Evolutionary conservation across 192 early-diverging fungal species (phyloP), one percentile per base, ranked within the genome.

Genomic region (Backusella westeae): DNA sequence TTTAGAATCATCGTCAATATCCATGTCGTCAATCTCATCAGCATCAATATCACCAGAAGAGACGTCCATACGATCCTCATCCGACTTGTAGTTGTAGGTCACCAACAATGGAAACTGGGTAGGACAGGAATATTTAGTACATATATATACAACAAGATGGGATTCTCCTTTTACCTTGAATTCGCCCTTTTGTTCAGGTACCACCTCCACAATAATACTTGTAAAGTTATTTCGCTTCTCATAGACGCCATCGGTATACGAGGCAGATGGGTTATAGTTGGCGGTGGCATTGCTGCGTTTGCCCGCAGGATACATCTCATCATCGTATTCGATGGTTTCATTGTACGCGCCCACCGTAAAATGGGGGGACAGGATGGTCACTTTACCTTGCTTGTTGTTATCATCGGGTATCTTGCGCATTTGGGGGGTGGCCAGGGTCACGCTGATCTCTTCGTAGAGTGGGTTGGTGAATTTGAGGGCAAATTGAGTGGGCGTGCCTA

Each of bases 261-360:
- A 52, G 26, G 68, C 44, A 34, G 70, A 34, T 21, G 77, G 6
- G 26, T 46, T 52, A 68, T 53, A 41, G 49, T 12, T 77, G 75
- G 19, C 0, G 14, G 38, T 32, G n/a, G 72, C 74, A 34, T 78
- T 83, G 15, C 77, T 71, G 21, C 79, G 69, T 8, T 81, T 81
- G 26, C 81, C 83, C 34, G 76, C 79, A 12, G 82, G 74, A 19
- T 85, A 86, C 53, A 85, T 85, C 34, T 87, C 89, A 23, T 91
- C 91, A 29, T 94, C 94, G 53, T 94, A 94, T 75, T 94, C 94
- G 87, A 91, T 93, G 35, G 92, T 87, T 77, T 93, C 95, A 53
- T 93, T 91, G 73, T 89, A 93, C 8, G 93, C 88, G 26, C 88
- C 84, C 34, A 96, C 82, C 21, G 86, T 84, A 76, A 96, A 95